Percentiles rank a stretch among this genome's conserved stretches.
Conservation (phyloP, 495 filamentous ascomycete genomes). For the Annulohypoxylon stygium region DNA sequence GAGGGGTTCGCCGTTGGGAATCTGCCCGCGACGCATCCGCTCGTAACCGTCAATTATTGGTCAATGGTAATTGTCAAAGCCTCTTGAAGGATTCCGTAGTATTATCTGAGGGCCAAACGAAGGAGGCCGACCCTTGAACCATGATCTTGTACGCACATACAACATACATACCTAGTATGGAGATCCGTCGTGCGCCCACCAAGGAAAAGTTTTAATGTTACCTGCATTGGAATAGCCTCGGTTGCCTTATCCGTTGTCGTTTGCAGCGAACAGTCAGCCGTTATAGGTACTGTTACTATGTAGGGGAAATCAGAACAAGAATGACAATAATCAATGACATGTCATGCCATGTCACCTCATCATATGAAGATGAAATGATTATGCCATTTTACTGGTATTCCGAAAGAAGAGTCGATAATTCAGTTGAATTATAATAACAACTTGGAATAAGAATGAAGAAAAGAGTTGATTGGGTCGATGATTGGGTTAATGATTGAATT, state of each 20-base stretch:
- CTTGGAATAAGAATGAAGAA: constrained; percentile 2
- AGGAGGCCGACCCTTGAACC: constrained; percentile 23
- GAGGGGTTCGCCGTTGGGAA: constrained; percentile 24
- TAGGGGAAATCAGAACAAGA: neutral
- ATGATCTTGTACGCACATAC: constrained; percentile 22
- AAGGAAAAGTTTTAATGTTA: constrained; percentile 33
- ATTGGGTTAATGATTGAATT: constrained; percentile 9
- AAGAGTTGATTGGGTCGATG: neutral
- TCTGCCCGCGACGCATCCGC: constrained; percentile 21
- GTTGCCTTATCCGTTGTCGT: constrained; percentile 2
- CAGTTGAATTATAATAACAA: neutral
- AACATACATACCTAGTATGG: constrained; percentile 17
- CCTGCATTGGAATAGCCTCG: constrained; percentile 10
- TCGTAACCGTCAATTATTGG: constrained; percentile 21
- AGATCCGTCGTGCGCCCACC: constrained; percentile 11
- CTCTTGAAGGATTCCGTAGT: constrained; percentile 33
- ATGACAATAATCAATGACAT: neutral
- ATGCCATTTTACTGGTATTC: neutral
- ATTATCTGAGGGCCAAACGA: constrained; percentile 31
- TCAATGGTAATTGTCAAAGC: constrained; percentile 26
- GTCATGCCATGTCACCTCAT: neutral
- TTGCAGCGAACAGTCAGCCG: constrained; percentile 25
- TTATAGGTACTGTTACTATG: no score
- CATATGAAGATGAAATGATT: neutral
- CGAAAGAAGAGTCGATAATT: neutral